Base-by-base conservation (phyloP, 441 rosid genomes). In the Corymbia calophylla region DNA sequence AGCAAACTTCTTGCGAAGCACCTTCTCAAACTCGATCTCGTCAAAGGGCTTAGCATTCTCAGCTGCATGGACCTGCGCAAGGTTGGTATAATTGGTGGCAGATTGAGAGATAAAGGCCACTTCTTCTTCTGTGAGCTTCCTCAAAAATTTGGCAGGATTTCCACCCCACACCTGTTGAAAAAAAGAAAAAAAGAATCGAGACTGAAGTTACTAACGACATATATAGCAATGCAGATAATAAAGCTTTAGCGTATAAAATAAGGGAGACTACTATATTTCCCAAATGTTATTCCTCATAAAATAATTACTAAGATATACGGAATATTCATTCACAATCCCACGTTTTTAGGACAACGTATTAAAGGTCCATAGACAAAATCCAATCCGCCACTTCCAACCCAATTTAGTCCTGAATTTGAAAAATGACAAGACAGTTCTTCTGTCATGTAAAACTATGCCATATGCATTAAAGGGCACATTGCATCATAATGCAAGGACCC, bases 161-260 rank as follows among this genome's bases (percentile, higher is more conserved):
- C 99, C 99, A 94, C 97, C 99, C 99, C 98, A 97, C 27, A 97
- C 95, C 99, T 97, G 96, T 87, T 55, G 60, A 87, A n/a, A 86
- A 29, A 88, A 16, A 86, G 60, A 87, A n/a, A 86, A 29, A 88
- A 16, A 86, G 27, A 85, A 80, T 16, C 48, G 11, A 81, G 49
- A 81, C 55, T 86, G 53, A 48, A 55, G 47, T 58, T 60, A 21
- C 90, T n/a, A 80, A 16, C 25, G 27, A 68, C 49, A 49, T 39
- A 81, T 55, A 53, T 88, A 85, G 51, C 27, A 18, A 60, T 44
- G 29, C 87, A 21, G 47, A 55, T 35, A 55, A 31, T 10, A 86
- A 32, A 86, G n/a, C 48, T 86, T 47, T 5, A 1, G 18, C 21
- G 29, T 21, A 55, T 39, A 86, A 31, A 23, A 86, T 35, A 73